Evolutionary conservation across 805 yeast genomes (phyloP), one percentile per base, ranked within the genome.

Genomic region (Zygoascus ofunaensis): DNA sequence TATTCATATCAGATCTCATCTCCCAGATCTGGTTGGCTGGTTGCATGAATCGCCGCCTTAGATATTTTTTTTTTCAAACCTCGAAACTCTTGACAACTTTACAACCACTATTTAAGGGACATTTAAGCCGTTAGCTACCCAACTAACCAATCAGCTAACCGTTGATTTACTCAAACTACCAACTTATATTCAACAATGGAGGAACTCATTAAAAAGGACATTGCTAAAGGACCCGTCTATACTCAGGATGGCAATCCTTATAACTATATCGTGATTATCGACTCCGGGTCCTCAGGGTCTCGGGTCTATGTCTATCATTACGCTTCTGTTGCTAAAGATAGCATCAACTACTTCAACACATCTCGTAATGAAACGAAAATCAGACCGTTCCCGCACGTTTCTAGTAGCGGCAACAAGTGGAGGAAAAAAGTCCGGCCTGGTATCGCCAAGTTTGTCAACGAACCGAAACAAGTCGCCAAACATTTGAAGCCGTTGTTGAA

Each of bases 271-370:
- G 79, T 89, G 15, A 94, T 89, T 7, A 74, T 90, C 2, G 98
- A 90, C 61, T 84, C 95, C 0, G 97, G 97, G 0, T 85, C 96
- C 0, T 82, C 94, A 0, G 96, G 96, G 0, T 85, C 96, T 1
- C 69, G 97, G 39, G 71, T 84, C 8, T 90, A 86, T 60, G 73
- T 90, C 7, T 90, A 83, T 60, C 72, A 72, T 44, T 80, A 49
- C 3, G 49, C 62, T 3, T 48, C 53, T 24, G 36, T 39, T 21
- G 54, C 47, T 23, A 45, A 46, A 1, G 41, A 37, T 18, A 21
- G 30, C 14, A 33, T 14, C 41, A 37, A 37, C 18, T 15, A 37
- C 5, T 37, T 37, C 22, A 34, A 34, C n/a, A 15, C n/a, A n/a
- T 21, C 17, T n/a, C 21, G 17, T 3, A 34, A 20, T 12, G 51